Conservation (phyloP, 257 asterid genomes). For the Pogostemon cablin region DNA sequence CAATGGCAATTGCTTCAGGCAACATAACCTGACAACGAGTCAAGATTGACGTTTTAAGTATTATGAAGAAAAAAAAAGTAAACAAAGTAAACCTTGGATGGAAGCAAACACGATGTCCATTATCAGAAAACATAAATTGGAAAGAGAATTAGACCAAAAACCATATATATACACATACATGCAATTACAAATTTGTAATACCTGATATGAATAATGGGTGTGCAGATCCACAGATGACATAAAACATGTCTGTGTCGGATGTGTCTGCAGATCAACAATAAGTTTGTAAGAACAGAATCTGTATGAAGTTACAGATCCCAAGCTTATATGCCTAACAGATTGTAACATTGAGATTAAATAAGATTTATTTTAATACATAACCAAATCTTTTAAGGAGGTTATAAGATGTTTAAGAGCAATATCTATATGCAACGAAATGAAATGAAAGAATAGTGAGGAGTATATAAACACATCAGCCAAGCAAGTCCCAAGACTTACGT, state of each 20-base stretch:
- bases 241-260: constrained; percentile 97
- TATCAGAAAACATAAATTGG: constrained; percentile 11
- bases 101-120: not conserved
- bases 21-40: constrained; percentile 73
- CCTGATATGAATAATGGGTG: constrained; percentile 99
- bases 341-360: not conserved
- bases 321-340: not conserved
- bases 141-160: constrained; percentile 6
- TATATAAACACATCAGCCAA: constrained; percentile 12
- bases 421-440: constrained; percentile 20
- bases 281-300: constrained; percentile 24
- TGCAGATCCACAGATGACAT: constrained; percentile 99
- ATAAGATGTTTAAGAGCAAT: not conserved
- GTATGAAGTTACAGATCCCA: not conserved
- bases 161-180: not conserved
- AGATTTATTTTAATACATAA: not conserved
- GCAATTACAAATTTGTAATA: constrained; percentile 29
- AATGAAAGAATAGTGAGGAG: not conserved
- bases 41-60: not conserved
- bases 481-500: constrained; percentile 62
- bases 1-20: constrained; percentile 95
- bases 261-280: constrained; percentile 76
- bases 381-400: not conserved
- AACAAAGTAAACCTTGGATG: not conserved
- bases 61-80: not conserved